phyloP scores from a whole-genome alignment of 495 filamentous ascomycete genomes.

The Aspergillus carlsbadensis region DNA sequence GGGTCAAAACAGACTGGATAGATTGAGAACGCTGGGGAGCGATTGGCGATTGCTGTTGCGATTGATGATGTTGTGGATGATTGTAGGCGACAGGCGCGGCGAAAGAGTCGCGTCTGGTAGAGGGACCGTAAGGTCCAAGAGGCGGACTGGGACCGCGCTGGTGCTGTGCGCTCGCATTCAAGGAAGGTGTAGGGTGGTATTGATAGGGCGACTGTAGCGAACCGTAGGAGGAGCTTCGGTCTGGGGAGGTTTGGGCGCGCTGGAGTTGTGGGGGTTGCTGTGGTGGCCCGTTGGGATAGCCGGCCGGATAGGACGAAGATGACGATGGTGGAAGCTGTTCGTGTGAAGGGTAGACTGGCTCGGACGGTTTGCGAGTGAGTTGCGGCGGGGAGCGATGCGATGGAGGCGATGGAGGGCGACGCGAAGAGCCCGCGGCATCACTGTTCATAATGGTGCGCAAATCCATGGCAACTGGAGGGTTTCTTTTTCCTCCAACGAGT shows the following conservation, averaged over 20 bases:
- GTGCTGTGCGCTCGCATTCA: slow-evolving; percentile 33
- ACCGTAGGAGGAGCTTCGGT: slow-evolving; percentile 41
- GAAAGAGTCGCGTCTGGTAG: slow-evolving; percentile 35
- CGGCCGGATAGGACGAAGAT: slow-evolving; percentile 25
- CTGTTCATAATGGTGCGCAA: slow-evolving; percentile 55
- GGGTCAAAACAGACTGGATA: slow-evolving; percentile 46
- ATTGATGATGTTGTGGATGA: slow-evolving; percentile 26
- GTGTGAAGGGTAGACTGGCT: slow-evolving; percentile 31
- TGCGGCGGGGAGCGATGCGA: slow-evolving; percentile 21
- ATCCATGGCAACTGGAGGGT: slow-evolving; percentile 43
- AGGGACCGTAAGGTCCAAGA: slow-evolving; percentile 35
- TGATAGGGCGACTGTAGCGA: slow-evolving; percentile 48
- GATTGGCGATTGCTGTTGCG: slow-evolving; percentile 38
- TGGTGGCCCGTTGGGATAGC: slow-evolving; percentile 36
- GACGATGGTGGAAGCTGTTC: slow-evolving; percentile 26
- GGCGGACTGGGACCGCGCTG: slow-evolving; percentile 40
- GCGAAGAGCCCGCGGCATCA: slow-evolving; percentile 41
- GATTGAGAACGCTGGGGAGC: slow-evolving; percentile 49
- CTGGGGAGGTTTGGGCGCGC: slow-evolving; percentile 39
- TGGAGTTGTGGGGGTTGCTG: slow-evolving; percentile 47
- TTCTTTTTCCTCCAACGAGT: not conserved
- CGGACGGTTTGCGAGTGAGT: slow-evolving; percentile 26
- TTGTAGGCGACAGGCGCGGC: slow-evolving; percentile 33
- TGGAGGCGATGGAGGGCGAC: slow-evolving; percentile 23
- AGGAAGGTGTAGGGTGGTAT: slow-evolving; percentile 33